A percentile compares a stretch with the other conserved stretches of the same genome.
phyloP scores from a whole-genome alignment of 345 rosid species.

The Pistacia vera region DNA sequence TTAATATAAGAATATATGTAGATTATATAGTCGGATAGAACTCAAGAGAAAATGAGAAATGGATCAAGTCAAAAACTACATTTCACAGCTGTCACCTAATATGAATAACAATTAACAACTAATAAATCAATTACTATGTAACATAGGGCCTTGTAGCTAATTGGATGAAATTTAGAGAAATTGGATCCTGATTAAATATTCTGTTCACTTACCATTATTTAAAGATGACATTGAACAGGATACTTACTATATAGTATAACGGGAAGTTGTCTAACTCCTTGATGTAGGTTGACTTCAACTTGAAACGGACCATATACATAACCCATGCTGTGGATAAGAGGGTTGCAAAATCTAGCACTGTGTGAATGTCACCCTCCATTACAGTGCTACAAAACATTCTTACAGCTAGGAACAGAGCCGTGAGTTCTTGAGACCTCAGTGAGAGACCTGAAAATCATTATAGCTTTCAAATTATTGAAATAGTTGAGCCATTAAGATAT shows the following conservation, averaged over 20 bases:
- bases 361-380: conserved; percentile 61
- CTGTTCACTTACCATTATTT: too few relatives aligned
- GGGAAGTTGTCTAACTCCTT: conserved; percentile 63
- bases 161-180: too few relatives aligned
- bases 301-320: conserved; percentile 70
- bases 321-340: conserved; percentile 67
- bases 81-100: too few relatives aligned
- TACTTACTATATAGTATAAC: conserved; percentile 53
- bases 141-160: too few relatives aligned
- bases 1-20: too few relatives aligned
- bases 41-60: too few relatives aligned
- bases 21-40: too few relatives aligned
- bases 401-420: conserved; percentile 63
- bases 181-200: too few relatives aligned
- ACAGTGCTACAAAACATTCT: conserved; percentile 48
- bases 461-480: background rate
- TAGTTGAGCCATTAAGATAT: background rate
- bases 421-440: conserved; percentile 71
- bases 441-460: conserved; percentile 63
- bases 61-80: too few relatives aligned
- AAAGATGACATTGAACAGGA: background rate
- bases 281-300: conserved; percentile 67
- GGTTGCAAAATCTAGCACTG: conserved; percentile 61
- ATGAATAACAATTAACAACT: too few relatives aligned
- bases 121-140: too few relatives aligned